Conservation (phyloP, 305 asterid species). For the Striga hermonthica region DNA sequence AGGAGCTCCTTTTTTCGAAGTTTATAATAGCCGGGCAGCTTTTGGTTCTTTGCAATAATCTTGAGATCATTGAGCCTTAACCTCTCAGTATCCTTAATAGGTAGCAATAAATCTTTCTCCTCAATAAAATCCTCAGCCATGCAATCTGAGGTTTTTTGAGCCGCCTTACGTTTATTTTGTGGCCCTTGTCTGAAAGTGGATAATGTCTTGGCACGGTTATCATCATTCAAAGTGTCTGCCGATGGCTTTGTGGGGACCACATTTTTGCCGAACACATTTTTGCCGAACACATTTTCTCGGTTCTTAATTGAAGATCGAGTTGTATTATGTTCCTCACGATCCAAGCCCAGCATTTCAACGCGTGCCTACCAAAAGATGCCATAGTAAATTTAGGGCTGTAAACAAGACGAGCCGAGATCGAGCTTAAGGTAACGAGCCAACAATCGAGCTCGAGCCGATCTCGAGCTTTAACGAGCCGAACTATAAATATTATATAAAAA, state of each 20-base stretch:
- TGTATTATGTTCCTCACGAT: slow-evolving; percentile 5
- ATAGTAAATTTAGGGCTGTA: too few species aligned
- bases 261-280: not conserved
- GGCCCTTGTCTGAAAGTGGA: not conserved
- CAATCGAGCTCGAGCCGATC: too few species aligned
- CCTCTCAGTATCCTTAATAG: slow-evolving; percentile 9
- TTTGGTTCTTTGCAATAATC: slow-evolving; percentile 32
- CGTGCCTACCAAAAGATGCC: too few species aligned
- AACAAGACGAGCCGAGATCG: too few species aligned
- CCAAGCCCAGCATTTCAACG: too few species aligned
- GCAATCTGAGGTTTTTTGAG: not conserved
- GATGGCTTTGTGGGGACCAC: too few species aligned
- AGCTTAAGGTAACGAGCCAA: too few species aligned
- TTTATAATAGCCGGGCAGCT: not conserved
- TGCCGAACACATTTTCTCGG: slow-evolving; percentile 26
- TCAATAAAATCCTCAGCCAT: slow-evolving; percentile 1
- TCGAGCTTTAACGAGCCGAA: too few species aligned
- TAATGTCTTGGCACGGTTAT: not conserved
- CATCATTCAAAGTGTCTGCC: too few species aligned
- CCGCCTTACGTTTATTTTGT: not conserved
- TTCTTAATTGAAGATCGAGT: slow-evolving; percentile 30
- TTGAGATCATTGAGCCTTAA: slow-evolving; percentile 34
- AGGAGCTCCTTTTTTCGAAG: not conserved
- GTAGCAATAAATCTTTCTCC: slow-evolving; percentile 1
- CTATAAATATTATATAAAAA: too few species aligned